Evolutionary conservation across 192 early-diverging fungal genomes (phyloP).

Genomic region (Umbelopsis vinacea): DNA sequence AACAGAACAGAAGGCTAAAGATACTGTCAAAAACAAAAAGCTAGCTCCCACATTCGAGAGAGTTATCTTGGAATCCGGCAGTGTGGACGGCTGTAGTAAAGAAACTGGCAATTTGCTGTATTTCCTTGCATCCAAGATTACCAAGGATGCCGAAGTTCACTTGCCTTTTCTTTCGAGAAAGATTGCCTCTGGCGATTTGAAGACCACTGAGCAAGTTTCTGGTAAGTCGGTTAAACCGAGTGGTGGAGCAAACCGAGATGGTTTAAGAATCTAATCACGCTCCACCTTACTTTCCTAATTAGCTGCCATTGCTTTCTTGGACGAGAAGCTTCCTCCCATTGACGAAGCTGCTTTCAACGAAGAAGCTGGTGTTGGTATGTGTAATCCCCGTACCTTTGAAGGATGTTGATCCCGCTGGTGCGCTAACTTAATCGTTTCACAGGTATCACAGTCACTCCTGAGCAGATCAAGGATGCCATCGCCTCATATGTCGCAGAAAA

Average conservation of each 20-base stretch:
- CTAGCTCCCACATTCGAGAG: constrained; percentile 76
- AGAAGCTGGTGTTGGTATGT: constrained; percentile 91
- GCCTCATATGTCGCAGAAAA: constrained; percentile 63
- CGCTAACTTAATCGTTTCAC: constrained; percentile 7
- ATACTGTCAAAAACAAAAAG: constrained; percentile 97
- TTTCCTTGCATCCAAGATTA: constrained; percentile 84
- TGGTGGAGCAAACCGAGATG: neutral
- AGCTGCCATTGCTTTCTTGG: constrained; percentile 92
- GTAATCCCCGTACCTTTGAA: too few species aligned
- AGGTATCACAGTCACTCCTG: constrained; percentile 85
- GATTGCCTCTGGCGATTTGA: constrained; percentile 73
- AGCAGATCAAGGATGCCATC: constrained; percentile 74
- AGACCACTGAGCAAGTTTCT: constrained; percentile 83
- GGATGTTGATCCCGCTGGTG: neutral
- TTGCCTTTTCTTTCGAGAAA: constrained; percentile 80
- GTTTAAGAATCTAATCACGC: neutral
- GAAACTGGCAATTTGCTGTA: constrained; percentile 80
- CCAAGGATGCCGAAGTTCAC: constrained; percentile 74
- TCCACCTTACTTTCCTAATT: neutral
- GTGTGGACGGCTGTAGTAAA: constrained; percentile 55
- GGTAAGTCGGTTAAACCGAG: constrained; percentile 49
- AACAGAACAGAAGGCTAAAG: constrained; percentile 88
- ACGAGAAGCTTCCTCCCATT: constrained; percentile 59
- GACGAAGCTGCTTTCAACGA: constrained; percentile 77
- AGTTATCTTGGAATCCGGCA: constrained; percentile 72